These are phyloP conservation scores for Aspergillus costaricaensis DNA, from an alignment of 2,329 filamentous ascomycete species.

Conservation along the genomic window DNA sequence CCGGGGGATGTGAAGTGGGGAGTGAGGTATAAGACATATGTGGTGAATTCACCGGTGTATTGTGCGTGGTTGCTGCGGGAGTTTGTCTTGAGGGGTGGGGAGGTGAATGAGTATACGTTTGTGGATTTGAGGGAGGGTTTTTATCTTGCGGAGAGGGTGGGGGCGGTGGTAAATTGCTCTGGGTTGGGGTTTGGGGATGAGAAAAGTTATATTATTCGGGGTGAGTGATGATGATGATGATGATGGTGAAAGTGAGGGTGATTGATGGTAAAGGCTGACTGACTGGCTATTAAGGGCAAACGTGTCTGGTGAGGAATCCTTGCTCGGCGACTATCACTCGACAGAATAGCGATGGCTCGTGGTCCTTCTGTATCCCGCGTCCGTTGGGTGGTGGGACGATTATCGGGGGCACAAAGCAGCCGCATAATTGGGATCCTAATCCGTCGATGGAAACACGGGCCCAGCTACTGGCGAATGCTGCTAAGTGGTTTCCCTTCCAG, in stretches of 20 bases:
- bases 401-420: slow-evolving; percentile 67
- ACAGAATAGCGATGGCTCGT: slow-evolving; percentile 63
- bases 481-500: slow-evolving; percentile 45
- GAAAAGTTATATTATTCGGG: slow-evolving; percentile 47
- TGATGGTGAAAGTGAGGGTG: no score
- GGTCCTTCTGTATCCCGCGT: slow-evolving; percentile 65
- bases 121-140: slow-evolving; percentile 41
- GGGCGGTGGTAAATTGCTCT: slow-evolving; percentile 49
- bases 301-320: slow-evolving; percentile 50
- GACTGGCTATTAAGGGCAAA: slow-evolving; percentile 40
- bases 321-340: slow-evolving; percentile 56
- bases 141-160: slow-evolving; percentile 34
- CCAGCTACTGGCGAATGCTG: slow-evolving; percentile 48
- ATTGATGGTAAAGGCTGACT: not conserved
- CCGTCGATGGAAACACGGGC: slow-evolving; percentile 52
- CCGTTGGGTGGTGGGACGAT: slow-evolving; percentile 64
- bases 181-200: slow-evolving; percentile 47
- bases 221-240: slow-evolving; percentile 20
- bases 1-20: slow-evolving; percentile 44
- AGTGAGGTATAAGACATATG: slow-evolving; percentile 44
- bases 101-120: slow-evolving; percentile 30
- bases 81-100: slow-evolving; percentile 44
- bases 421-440: slow-evolving; percentile 56
- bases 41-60: slow-evolving; percentile 49
- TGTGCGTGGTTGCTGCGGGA: slow-evolving; percentile 43